phyloP scores from a whole-genome alignment of 257 asterid species.

The Fraxinus anomala region DNA sequence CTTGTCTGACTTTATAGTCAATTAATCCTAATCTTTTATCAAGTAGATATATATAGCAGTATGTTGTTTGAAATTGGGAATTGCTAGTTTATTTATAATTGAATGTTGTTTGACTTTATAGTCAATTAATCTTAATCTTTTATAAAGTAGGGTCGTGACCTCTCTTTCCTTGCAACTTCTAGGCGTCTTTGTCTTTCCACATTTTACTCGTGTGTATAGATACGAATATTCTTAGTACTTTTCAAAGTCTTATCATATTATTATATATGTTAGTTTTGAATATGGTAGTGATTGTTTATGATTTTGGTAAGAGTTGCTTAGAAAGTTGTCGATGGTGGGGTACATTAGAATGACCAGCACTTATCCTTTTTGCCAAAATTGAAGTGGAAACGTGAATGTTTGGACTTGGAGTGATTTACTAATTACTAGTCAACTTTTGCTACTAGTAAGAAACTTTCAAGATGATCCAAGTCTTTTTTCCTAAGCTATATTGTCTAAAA shows the following conservation, averaged over 20 bases:
- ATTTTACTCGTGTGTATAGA: constrained; percentile 20
- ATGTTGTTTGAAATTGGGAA: no score
- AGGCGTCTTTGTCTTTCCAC: neutral
- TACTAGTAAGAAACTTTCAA: neutral
- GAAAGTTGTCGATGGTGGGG: neutral
- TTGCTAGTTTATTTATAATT: no score
- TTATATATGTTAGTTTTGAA: neutral
- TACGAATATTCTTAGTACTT: neutral
- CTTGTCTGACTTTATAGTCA: no score
- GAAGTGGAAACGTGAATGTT: neutral
- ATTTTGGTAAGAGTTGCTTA: neutral
- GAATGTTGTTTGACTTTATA: no score
- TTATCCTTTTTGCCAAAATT: neutral
- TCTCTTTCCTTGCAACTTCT: constrained; percentile 25
- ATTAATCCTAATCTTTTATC: no score
- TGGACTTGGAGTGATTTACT: neutral
- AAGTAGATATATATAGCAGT: no score
- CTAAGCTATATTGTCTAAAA: no score
- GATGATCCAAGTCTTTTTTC: no score
- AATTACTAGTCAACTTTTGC: neutral
- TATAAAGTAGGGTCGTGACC: neutral
- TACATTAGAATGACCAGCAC: neutral
- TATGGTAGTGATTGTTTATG: no score
- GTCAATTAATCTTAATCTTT: no score
- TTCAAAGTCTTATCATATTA: neutral